Conservation (phyloP, 257 asterid species). For the Hygrophila difformis region DNA sequence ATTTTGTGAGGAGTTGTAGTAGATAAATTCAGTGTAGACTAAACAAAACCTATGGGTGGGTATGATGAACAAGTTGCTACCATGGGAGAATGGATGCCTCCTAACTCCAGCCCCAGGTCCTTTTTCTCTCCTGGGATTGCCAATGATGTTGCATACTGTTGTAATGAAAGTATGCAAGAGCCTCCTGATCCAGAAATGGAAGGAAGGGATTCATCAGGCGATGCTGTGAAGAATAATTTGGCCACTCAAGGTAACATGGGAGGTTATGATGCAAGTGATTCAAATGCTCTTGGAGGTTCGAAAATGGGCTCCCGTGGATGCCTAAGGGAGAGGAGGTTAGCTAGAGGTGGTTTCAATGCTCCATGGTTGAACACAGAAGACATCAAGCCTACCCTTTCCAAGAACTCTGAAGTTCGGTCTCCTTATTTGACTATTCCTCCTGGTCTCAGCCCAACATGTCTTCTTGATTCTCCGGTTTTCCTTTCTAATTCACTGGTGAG, state of each 20-base stretch:
- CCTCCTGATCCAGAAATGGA: conserved; percentile 17
- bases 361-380: conserved; percentile 63
- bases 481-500: conserved; percentile 55
- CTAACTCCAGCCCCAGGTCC: conserved; percentile 44
- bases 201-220: conserved; percentile 11
- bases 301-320: conserved; percentile 40
- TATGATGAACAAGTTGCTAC: conserved; percentile 54
- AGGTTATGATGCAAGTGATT: conserved; percentile 23
- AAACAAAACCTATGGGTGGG: conserved; percentile 38
- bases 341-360: conserved; percentile 74
- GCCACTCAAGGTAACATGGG: conserved; percentile 14
- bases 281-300: conserved; percentile 22
- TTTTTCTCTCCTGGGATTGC: conserved; percentile 37
- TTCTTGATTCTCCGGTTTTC: conserved; percentile 75
- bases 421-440: conserved; percentile 65
- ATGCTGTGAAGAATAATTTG: conserved; percentile 18
- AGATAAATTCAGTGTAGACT: conserved; percentile 8
- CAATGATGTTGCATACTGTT: conserved; percentile 16
- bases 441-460: conserved; percentile 66
- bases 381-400: conserved; percentile 33
- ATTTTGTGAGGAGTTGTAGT: background rate
- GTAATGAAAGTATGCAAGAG: conserved; percentile 22
- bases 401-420: conserved; percentile 34
- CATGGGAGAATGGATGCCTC: conserved; percentile 73
- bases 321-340: conserved; percentile 64